Evolutionary conservation across 305 asterid genomes (phyloP).

Genomic region (Fraxinus angustifolia): DNA sequence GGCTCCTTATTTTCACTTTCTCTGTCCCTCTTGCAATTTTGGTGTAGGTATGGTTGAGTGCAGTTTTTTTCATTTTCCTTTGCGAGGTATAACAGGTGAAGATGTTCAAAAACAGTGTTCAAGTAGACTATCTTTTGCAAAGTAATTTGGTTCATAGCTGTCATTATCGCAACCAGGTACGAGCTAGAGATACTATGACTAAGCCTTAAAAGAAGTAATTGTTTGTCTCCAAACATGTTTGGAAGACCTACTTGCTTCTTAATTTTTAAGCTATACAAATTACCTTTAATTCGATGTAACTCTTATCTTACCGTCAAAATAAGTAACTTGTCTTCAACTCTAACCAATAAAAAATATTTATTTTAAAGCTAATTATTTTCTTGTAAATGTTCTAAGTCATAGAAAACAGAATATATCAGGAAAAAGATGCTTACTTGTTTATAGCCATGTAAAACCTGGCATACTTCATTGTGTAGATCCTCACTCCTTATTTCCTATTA

Average conservation of each 20-base stretch:
- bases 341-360: not conserved
- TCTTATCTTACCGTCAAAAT: not conserved
- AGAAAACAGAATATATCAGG: not conserved
- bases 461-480: conserved; percentile 74
- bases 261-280: not conserved
- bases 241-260: not conserved
- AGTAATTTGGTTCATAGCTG: not conserved
- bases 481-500: conserved; percentile 83
- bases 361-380: not conserved
- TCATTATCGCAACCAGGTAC: not conserved
- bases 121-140: not conserved
- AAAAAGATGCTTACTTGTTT: conserved; percentile 59
- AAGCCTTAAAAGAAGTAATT: not conserved
- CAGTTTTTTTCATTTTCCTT: not conserved
- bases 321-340: not conserved
- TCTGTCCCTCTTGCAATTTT: not conserved
- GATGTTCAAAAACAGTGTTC: not conserved
- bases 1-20: not conserved
- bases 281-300: not conserved
- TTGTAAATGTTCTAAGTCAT: not conserved
- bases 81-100: not conserved
- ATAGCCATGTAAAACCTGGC: conserved; percentile 84
- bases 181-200: not conserved
- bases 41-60: not conserved
- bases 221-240: not conserved